These are phyloP conservation scores for Coleophoma crateriformis DNA, from an alignment of 2,329 filamentous ascomycete species.

Conservation along the genomic window DNA sequence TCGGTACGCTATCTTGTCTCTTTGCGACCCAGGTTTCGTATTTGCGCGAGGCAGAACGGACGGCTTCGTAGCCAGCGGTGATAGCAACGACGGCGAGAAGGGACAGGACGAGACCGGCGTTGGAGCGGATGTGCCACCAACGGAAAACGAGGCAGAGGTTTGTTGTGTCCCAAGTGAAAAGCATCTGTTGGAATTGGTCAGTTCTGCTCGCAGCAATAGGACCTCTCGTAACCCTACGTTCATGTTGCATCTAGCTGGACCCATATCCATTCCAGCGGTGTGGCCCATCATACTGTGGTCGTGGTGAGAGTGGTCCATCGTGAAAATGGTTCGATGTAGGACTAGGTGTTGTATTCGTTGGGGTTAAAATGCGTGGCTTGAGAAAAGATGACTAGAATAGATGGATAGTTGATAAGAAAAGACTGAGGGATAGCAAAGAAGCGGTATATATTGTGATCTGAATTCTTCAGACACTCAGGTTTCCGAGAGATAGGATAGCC, in stretches of 20 bases:
- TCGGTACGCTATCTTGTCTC: slow-evolving; percentile 16
- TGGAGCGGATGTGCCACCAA: slow-evolving; percentile 79
- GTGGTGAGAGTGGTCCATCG: slow-evolving; percentile 41
- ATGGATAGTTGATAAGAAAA: not conserved
- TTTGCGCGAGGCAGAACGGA: slow-evolving; percentile 69
- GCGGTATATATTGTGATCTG: not conserved
- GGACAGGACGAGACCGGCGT: slow-evolving; percentile 71
- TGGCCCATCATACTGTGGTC: slow-evolving; percentile 48
- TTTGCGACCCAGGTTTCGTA: slow-evolving; percentile 56
- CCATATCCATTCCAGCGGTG: slow-evolving; percentile 50
- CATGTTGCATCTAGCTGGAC: slow-evolving; percentile 72
- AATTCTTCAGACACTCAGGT: not conserved
- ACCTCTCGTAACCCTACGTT: slow-evolving; percentile 55
- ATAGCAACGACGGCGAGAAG: slow-evolving; percentile 77
- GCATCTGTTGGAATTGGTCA: slow-evolving; percentile 60
- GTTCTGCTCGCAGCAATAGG: not conserved
- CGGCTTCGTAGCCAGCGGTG: slow-evolving; percentile 86
- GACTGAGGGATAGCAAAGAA: not conserved
- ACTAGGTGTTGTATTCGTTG: not conserved
- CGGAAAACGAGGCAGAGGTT: slow-evolving; percentile 96
- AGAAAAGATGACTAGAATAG: not conserved
- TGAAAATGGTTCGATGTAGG: not conserved
- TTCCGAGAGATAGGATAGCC: not conserved
- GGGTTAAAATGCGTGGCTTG: not conserved
- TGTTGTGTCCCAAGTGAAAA: slow-evolving; percentile 92